Base-by-base conservation (phyloP, 495 filamentous ascomycete genomes). In the Endocarpon pusillum region DNA sequence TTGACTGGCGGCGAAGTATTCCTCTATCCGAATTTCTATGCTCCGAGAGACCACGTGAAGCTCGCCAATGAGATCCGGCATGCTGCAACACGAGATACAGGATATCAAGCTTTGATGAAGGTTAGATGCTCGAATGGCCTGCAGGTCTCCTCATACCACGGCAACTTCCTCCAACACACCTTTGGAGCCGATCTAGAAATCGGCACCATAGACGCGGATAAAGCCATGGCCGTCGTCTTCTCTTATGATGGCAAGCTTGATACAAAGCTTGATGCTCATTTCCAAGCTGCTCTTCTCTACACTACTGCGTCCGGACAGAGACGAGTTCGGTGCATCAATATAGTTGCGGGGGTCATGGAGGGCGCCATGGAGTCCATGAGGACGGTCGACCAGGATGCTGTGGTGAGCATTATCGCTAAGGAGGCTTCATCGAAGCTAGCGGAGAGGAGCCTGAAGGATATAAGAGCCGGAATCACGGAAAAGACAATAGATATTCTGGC, bases 81-180 rank as follows among this genome's bases (percentile, higher is more conserved):
- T 47, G 75, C 80, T 4, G 72, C 93, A n/a, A 83, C 73, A 1
- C 66, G 89, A 38, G 86, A 94, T 50, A 92, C 87, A 12, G 89
- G 89, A 19, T 99, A 87, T 49, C 87, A 94, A 57, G 83, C 85
- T 5, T 66, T 96, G 44, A 89, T 99, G 84, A 99, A 99, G 63
- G 89, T 96, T 34, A 78, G 89, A 28, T 99, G 89, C 57, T 93
- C 84, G 5, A 96, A 91, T 48, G 89, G 89, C 11, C 69, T 99
- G 19, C 89, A 99, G 55, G 81, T 99, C 11, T 76, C 82, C 14
- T 71, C 73, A 19, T 99, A 96, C 49, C 81, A 91, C 43, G 89
- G 89, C 37, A 96, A 96, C 58, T 96, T 96, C 45, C 66, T 84
- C 31, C 89, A 99, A 44, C 82, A 93, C 57, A 81, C 81, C 3